Evolutionary conservation across 495 filamentous ascomycete genomes (phyloP).

Genomic region (Podospora didyma): DNA sequence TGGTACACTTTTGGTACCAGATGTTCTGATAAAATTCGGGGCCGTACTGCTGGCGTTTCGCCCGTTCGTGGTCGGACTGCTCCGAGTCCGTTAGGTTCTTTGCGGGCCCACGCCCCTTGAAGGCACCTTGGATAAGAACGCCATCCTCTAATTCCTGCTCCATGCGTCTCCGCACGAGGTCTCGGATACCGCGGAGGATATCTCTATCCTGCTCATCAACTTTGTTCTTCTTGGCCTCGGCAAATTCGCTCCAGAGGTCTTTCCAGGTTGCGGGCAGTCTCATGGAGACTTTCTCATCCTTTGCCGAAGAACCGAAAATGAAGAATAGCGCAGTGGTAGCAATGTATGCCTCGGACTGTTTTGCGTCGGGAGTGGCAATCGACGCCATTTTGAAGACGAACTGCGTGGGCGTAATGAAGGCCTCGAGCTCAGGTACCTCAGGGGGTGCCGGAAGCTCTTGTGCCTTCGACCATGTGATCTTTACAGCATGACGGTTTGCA

Average conservation of each 20-base stretch:
- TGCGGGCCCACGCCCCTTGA: conserved; percentile 57
- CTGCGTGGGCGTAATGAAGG: conserved; percentile 35
- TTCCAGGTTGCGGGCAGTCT: conserved; percentile 76
- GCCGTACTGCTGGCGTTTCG: conserved; percentile 25
- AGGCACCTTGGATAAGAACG: conserved; percentile 66
- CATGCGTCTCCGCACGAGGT: conserved; percentile 53
- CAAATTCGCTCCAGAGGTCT: conserved; percentile 79
- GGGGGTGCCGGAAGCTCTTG: conserved; percentile 53
- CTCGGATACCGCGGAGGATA: conserved; percentile 57
- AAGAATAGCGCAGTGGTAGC: conserved; percentile 78
- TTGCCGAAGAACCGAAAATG: conserved; percentile 68
- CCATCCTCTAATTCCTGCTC: conserved; percentile 65
- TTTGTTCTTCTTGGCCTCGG: conserved; percentile 61
- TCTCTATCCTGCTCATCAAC: conserved; percentile 64
- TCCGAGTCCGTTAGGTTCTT: conserved; percentile 46
- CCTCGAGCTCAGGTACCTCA: conserved; percentile 40
- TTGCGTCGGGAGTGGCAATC: conserved; percentile 67
- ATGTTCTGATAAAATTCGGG: conserved; percentile 53
- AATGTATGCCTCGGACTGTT: conserved; percentile 83
- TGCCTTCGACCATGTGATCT: conserved; percentile 74
- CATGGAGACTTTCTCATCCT: conserved; percentile 81
- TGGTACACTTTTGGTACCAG: conserved; percentile 67
- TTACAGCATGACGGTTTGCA: conserved; percentile 68
- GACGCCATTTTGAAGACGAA: conserved; percentile 65
- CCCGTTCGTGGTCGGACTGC: conserved; percentile 35